phyloP scores from a whole-genome alignment of 768 basidiomycete species.

The Mycena capillaripes region DNA sequence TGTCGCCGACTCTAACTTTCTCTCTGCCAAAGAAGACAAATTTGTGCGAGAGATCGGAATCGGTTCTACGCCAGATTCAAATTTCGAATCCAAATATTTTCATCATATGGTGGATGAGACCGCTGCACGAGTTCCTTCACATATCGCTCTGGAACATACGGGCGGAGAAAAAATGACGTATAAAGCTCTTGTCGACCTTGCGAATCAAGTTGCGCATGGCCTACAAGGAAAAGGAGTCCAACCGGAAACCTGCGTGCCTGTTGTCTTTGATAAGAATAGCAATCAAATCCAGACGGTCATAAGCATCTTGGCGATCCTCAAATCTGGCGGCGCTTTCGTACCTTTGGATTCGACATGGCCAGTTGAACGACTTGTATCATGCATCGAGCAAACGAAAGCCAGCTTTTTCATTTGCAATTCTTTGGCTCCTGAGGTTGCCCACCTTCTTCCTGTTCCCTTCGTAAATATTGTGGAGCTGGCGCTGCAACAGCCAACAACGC shows the following conservation, averaged over 20 bases:
- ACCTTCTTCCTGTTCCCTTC: background rate
- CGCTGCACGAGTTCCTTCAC: background rate
- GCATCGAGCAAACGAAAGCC: conserved; percentile 10
- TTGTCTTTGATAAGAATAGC: background rate
- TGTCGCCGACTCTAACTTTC: background rate
- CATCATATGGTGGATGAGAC: conserved; percentile 9
- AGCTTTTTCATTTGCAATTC: conserved; percentile 8
- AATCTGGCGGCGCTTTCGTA: conserved; percentile 5
- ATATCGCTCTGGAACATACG: conserved; percentile 8
- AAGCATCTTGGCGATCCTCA: conserved; percentile 1
- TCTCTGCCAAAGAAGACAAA: conserved; percentile 3
- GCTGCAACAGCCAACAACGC: background rate
- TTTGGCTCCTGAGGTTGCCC: background rate
- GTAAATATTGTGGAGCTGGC: background rate
- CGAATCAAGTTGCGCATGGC: conserved; percentile 17
- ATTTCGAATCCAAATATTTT: background rate
- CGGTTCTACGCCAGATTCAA: background rate
- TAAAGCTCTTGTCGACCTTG: background rate
- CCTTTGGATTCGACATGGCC: conserved; percentile 13
- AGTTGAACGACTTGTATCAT: conserved; percentile 5
- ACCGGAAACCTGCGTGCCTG: conserved; percentile 7
- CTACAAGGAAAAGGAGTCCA: background rate
- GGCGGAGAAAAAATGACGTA: conserved; percentile 10
- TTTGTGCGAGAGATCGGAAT: conserved; percentile 7
- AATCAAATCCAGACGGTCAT: conserved; percentile 5